phyloP scores from a whole-genome alignment of 257 asterid species.

The Solanum pennellii region DNA sequence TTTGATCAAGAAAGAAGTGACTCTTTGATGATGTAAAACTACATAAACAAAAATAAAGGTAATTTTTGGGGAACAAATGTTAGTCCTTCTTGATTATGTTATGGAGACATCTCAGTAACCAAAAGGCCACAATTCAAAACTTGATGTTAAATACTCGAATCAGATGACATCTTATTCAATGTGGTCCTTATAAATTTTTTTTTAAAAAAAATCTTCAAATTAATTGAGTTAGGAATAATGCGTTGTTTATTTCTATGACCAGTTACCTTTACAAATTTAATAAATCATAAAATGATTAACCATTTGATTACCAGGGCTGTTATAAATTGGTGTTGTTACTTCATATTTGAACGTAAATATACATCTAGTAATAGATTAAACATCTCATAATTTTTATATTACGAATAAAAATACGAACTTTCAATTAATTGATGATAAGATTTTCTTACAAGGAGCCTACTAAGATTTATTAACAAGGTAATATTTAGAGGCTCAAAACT shows the following conservation, averaged over 20 bases:
- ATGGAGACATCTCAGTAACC: background rate
- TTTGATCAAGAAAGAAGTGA: background rate
- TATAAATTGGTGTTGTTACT: background rate
- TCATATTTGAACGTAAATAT: background rate
- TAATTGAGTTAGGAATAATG: background rate
- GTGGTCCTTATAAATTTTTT: background rate
- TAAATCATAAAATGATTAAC: background rate
- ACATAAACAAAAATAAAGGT: background rate
- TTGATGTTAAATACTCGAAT: background rate
- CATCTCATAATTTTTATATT: background rate
- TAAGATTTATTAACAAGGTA: background rate
- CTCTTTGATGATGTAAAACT: background rate
- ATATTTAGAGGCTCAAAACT: background rate
- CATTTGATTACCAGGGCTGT: background rate
- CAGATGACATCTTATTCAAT: background rate
- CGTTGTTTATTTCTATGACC: background rate
- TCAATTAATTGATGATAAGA: background rate
- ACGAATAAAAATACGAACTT: background rate
- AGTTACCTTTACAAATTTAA: background rate
- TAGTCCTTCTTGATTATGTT: background rate
- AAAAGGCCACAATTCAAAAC: background rate
- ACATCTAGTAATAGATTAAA: background rate
- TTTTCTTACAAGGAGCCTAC: background rate
- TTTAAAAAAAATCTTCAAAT: background rate
- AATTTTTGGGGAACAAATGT: too few species aligned